A percentile compares a stretch with the other conserved stretches of the same genome.
These are phyloP conservation scores for Ustilago esculenta DNA, from an alignment of 1,284 basidiomycete genomes.

Conservation along the genomic window DNA sequence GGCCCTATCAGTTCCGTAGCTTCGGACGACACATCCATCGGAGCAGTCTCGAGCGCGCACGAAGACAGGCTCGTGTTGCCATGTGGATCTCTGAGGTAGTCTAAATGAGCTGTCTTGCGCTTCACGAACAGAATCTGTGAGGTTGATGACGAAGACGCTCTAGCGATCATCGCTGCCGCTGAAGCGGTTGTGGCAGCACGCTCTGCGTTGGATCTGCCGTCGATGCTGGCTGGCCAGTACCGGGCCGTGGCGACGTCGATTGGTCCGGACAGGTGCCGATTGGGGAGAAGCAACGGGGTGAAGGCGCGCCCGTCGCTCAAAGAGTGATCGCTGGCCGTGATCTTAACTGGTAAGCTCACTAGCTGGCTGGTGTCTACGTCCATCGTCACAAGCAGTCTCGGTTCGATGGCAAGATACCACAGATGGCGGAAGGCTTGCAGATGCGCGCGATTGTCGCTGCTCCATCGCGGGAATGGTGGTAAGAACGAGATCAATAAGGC, in stretches of 20 bases:
- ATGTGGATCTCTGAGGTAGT: conserved; percentile 89
- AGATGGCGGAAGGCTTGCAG: conserved; percentile 92
- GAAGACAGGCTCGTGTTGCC: conserved; percentile 82
- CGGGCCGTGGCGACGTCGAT: conserved; percentile 88
- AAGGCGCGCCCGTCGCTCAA: background rate
- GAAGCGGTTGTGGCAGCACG: background rate
- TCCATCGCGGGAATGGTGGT: conserved; percentile 72
- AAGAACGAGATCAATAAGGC: conserved; percentile 88
- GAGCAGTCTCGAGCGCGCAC: conserved; percentile 16
- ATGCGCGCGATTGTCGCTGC: conserved; percentile 88
- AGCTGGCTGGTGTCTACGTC: conserved; percentile 56
- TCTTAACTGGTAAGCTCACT: conserved; percentile 45
- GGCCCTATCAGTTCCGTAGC: conserved; percentile 13
- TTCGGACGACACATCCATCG: conserved; percentile 15
- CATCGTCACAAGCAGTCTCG: conserved; percentile 86
- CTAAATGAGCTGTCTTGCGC: conserved; percentile 87
- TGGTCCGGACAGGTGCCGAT: conserved; percentile 70
- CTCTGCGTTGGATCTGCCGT: conserved; percentile 15
- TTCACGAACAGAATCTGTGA: conserved; percentile 74
- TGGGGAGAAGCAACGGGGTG: conserved; percentile 84
- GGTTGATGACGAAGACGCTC: conserved; percentile 1
- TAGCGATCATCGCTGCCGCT: background rate
- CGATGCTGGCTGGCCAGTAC: conserved; percentile 73
- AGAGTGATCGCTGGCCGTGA: background rate
- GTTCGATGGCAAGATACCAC: conserved; percentile 94